A percentile compares a stretch with the other conserved stretches of the same genome.
These are phyloP conservation scores for Casaregolazyma suthepensis DNA, from an alignment of 1,139 yeast species.

Conservation along the genomic window DNA sequence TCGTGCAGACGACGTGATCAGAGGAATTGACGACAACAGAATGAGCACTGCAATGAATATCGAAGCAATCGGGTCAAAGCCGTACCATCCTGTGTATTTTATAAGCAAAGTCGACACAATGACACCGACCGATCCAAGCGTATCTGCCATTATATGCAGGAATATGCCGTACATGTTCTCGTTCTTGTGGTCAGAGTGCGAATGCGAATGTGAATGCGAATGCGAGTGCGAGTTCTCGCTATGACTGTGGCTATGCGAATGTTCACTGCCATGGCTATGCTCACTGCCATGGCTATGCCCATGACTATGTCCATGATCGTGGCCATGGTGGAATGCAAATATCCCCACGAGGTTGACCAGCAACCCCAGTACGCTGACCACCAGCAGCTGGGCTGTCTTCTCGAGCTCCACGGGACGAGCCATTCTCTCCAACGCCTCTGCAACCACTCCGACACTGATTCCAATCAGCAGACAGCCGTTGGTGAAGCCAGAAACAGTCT, in stretches of 20 bases:
- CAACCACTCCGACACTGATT: conserved; percentile 78
- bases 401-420: conserved; percentile 70
- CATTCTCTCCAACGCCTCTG: conserved; percentile 81
- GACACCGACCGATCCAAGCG: conserved; percentile 94
- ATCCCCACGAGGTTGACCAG: conserved; percentile 87
- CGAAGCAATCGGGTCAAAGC: conserved; percentile 90
- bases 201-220: conserved; percentile 13
- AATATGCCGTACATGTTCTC: conserved; percentile 95
- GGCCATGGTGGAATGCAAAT: conserved; percentile 88
- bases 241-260: conserved; percentile 45
- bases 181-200: conserved; percentile 35
- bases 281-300: conserved; percentile 25
- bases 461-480: conserved; percentile 86
- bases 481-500: conserved; percentile 90
- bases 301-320: conserved; percentile 39
- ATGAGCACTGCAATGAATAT: conserved; percentile 78
- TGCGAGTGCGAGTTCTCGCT: conserved; percentile 16
- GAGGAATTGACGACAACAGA: conserved; percentile 74
- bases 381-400: conserved; percentile 75
- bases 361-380: conserved; percentile 80
- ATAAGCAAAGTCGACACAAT: conserved; percentile 69
- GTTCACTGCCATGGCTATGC: conserved; percentile 32
- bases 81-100: conserved; percentile 42
- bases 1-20: conserved; percentile 73
- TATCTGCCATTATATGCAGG: conserved; percentile 88